Evolutionary conservation across 306 rosid genomes (phyloP).

Genomic region (Nissolia schottii): DNA sequence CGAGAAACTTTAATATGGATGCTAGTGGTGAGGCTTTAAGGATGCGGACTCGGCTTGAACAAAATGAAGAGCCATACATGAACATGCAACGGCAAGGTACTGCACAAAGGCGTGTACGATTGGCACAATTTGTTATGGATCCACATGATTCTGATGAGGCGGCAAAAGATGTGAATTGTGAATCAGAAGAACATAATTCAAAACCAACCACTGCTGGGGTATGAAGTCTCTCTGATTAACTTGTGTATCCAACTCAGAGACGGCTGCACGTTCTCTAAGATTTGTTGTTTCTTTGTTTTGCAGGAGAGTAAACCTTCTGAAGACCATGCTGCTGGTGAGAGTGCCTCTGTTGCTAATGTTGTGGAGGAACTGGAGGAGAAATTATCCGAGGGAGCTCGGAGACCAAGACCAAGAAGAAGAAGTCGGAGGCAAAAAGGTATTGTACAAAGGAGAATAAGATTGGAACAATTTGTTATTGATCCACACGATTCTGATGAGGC

Average conservation of each 20-base stretch:
- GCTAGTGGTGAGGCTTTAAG: slow-evolving; percentile 29
- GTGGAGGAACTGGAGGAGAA: slow-evolving; percentile 25
- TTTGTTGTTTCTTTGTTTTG: slow-evolving; percentile 14
- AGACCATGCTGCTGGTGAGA: slow-evolving; percentile 19
- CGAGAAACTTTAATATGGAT: slow-evolving; percentile 26
- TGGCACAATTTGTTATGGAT: slow-evolving; percentile 29
- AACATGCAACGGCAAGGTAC: slow-evolving; percentile 22
- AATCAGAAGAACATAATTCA: slow-evolving; percentile 35
- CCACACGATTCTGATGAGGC: no score
- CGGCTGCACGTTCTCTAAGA: slow-evolving; percentile 21
- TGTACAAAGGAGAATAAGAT: no score
- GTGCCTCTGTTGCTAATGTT: not conserved
- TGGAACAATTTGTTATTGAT: no score
- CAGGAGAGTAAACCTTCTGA: slow-evolving; percentile 47
- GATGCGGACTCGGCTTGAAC: slow-evolving; percentile 34
- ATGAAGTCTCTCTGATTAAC: slow-evolving; percentile 16
- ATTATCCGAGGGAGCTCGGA: not conserved
- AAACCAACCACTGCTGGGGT: slow-evolving; percentile 39
- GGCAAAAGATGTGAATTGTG: not conserved
- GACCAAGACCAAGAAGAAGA: no score
- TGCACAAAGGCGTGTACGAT: slow-evolving; percentile 62
- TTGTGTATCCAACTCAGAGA: not conserved
- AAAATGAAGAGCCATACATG: slow-evolving; percentile 14
- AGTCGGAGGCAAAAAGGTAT: no score
- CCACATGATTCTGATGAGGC: slow-evolving; percentile 6